These are phyloP conservation scores for Puccinia triticina DNA, from an alignment of 1,284 basidiomycete genomes.

Conservation along the genomic window DNA sequence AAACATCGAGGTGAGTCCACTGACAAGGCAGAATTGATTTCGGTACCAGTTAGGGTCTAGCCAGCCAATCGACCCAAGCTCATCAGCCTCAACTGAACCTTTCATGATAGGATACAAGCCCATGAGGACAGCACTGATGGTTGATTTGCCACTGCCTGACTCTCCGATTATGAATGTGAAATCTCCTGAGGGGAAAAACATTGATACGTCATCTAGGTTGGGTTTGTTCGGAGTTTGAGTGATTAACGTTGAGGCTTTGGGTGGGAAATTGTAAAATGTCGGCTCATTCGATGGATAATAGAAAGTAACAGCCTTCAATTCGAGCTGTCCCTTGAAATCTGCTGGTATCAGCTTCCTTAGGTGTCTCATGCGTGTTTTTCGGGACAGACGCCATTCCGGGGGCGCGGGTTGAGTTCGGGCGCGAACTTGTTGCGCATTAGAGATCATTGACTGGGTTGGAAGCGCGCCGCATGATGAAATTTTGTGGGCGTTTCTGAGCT, in stretches of 20 bases:
- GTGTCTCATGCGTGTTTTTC: constrained; percentile 44
- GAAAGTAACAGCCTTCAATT: constrained; percentile 76
- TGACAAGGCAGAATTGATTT: constrained; percentile 74
- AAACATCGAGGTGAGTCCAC: constrained; percentile 74
- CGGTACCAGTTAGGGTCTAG: constrained; percentile 77
- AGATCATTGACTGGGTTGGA: constrained; percentile 38
- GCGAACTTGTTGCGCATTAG: constrained; percentile 42
- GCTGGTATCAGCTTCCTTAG: constrained; percentile 57
- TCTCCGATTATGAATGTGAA: constrained; percentile 90
- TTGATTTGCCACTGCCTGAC: constrained; percentile 91
- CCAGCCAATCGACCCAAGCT: constrained; percentile 71
- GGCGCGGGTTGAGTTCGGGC: not conserved
- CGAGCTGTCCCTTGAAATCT: constrained; percentile 70
- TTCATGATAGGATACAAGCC: constrained; percentile 69
- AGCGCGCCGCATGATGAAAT: constrained; percentile 42
- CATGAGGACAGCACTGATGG: constrained; percentile 78
- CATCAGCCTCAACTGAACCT: constrained; percentile 73
- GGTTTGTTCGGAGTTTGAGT: constrained; percentile 36
- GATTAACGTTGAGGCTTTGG: not conserved
- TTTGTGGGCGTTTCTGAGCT: constrained; percentile 1
- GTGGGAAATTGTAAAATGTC: constrained; percentile 55
- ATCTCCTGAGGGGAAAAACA: constrained; percentile 80
- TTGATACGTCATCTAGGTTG: constrained; percentile 69
- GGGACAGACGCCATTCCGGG: constrained; percentile 6
- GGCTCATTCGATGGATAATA: constrained; percentile 78